Percentiles rank a stretch among this genome's conserved stretches.
Conservation (phyloP, 1,284 basidiomycete genomes). For the Pascua guehoae region DNA sequence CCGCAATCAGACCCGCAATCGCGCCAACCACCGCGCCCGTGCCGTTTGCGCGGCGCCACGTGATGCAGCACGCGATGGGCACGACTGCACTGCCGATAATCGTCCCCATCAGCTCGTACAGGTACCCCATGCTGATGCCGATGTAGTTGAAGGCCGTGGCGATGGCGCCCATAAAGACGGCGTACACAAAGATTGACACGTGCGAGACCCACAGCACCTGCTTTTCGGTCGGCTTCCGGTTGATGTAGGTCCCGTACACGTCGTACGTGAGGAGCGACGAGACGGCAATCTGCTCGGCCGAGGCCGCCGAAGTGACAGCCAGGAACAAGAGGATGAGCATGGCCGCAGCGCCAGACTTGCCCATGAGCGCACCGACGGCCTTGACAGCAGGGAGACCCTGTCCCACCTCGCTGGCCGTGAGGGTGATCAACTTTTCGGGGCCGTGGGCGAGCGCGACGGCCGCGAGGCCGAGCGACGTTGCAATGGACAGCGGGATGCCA, state of each 20-base stretch:
- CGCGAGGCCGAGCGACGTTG: slow-evolving; percentile 63
- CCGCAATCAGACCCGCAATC: slow-evolving; percentile 65
- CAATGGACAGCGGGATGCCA: slow-evolving; percentile 66
- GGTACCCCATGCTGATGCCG: slow-evolving; percentile 70
- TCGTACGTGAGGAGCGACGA: slow-evolving; percentile 75
- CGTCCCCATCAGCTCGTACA: slow-evolving; percentile 48
- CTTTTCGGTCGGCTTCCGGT: slow-evolving; percentile 58
- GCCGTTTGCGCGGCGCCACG: slow-evolving; percentile 78
- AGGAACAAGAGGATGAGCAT: slow-evolving; percentile 49
- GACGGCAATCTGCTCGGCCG: slow-evolving; percentile 85
- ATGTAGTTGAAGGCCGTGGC: slow-evolving; percentile 85
- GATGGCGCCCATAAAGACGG: slow-evolving; percentile 72
- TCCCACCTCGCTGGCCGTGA: slow-evolving; percentile 64
- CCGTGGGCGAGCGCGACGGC: slow-evolving; percentile 69
- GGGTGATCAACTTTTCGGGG: slow-evolving; percentile 53
- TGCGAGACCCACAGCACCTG: slow-evolving; percentile 58
- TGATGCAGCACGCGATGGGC: slow-evolving; percentile 77
- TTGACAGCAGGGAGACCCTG: slow-evolving; percentile 72
- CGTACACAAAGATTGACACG: slow-evolving; percentile 62
- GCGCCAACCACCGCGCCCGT: slow-evolving; percentile 71
- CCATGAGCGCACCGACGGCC: slow-evolving; percentile 70
- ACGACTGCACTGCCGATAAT: slow-evolving; percentile 76
- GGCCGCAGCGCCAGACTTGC: slow-evolving; percentile 63
- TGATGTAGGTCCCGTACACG: slow-evolving; percentile 60
- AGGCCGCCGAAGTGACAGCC: slow-evolving; percentile 75